Conservation (phyloP, 441 rosid genomes). For the Euphorbia celastroides region DNA sequence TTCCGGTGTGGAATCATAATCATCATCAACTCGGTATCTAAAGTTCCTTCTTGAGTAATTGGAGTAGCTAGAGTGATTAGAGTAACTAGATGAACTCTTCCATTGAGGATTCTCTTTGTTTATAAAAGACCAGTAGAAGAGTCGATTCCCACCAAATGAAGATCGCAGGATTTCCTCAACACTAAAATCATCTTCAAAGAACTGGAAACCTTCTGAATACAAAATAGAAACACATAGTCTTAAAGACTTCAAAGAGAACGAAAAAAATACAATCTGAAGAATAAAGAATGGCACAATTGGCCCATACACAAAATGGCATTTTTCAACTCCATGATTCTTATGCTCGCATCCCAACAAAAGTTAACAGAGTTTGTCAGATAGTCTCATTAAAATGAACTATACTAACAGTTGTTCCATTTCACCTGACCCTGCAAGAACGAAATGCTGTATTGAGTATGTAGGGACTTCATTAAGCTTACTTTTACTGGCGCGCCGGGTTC, state of each 20-base stretch:
- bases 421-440: conserved; percentile 10
- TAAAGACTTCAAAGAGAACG: conserved; percentile 5
- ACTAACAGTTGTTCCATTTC: neutral
- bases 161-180: conserved; percentile 52
- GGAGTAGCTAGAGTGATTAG: conserved; percentile 35
- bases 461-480: conserved; percentile 43
- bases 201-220: conserved; percentile 51
- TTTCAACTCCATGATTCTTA: too few relatives aligned
- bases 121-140: conserved; percentile 60
- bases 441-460: neutral
- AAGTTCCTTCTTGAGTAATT: conserved; percentile 36
- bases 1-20: conserved; percentile 42
- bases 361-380: neutral
- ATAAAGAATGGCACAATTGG: neutral
- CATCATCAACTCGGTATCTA: conserved; percentile 41
- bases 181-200: conserved; percentile 51
- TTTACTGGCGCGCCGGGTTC: conserved; percentile 31
- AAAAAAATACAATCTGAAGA: neutral
- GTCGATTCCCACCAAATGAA: conserved; percentile 50
- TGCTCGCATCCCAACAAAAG: neutral
- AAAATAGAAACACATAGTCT: conserved; percentile 12
- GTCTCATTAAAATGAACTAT: neutral
- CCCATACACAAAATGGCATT: too few relatives aligned
- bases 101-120: conserved; percentile 44
- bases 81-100: conserved; percentile 39